These are phyloP conservation scores for Populus tremula DNA, from an alignment of 345 rosid species.

Conservation along the genomic window DNA sequence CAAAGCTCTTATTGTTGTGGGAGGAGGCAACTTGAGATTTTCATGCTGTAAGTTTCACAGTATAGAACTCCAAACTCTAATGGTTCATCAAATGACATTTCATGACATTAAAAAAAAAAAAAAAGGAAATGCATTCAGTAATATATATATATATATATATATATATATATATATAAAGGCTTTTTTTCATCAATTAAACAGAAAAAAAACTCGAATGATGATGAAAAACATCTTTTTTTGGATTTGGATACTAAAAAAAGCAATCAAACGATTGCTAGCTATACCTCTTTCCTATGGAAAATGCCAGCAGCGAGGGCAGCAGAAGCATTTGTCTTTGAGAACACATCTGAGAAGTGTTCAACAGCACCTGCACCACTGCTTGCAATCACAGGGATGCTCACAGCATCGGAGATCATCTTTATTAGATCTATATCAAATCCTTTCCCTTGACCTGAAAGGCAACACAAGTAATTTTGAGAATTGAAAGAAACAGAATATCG, in stretches of 20 bases:
- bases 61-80: neutral
- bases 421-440: slow-evolving; percentile 81
- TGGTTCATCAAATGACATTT: neutral
- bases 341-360: slow-evolving; percentile 84
- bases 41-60: neutral
- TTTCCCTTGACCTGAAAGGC: slow-evolving; percentile 83
- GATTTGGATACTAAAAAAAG: neutral
- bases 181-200: no score
- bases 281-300: slow-evolving; percentile 95
- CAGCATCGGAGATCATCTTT: slow-evolving; percentile 80
- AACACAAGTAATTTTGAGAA: neutral
- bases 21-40: neutral
- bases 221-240: neutral
- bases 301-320: slow-evolving; percentile 99
- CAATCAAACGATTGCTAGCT: neutral
- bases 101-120: neutral
- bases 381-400: slow-evolving; percentile 91
- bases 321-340: slow-evolving; percentile 72
- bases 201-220: neutral
- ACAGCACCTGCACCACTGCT: slow-evolving; percentile 93
- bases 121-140: neutral
- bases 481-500: neutral
- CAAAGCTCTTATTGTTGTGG: neutral
- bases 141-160: neutral
- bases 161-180: no score